Conservation (phyloP, 192 early-diverging fungal genomes). For the Mortierella hygrophila region DNA sequence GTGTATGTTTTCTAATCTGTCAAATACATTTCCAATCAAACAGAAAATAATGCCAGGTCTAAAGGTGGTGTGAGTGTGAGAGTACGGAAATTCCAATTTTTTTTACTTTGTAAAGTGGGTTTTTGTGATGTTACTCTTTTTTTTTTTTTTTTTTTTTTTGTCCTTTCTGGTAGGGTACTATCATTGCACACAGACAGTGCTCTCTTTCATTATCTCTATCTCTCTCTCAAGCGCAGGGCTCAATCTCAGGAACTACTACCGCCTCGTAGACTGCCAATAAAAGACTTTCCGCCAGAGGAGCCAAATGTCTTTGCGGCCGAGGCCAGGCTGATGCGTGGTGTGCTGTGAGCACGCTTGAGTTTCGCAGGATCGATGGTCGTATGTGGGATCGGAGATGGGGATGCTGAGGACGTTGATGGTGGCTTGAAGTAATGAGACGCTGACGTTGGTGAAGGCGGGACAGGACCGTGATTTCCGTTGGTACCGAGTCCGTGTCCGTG, state of each 20-base stretch:
- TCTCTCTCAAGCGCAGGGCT: too few species aligned
- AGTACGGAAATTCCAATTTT: too few species aligned
- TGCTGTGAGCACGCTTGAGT: conserved; percentile 48
- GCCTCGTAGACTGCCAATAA: conserved; percentile 43
- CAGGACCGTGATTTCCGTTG: not conserved
- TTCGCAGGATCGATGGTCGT: conserved; percentile 47
- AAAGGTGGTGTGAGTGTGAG: too few species aligned
- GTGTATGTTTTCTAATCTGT: not conserved
- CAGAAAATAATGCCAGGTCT: not conserved
- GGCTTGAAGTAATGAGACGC: not conserved
- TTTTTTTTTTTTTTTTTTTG: too few species aligned
- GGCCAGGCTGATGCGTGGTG: conserved; percentile 39
- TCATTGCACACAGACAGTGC: too few species aligned
- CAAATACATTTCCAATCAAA: not conserved
- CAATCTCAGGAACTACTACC: conserved; percentile 18
- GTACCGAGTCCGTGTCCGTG: too few species aligned
- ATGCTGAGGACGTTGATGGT: not conserved
- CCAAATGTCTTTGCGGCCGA: conserved; percentile 52
- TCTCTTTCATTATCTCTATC: too few species aligned
- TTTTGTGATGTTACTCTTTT: too few species aligned
- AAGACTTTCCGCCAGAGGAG: conserved; percentile 43
- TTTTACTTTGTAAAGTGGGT: too few species aligned
- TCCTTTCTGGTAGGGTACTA: too few species aligned
- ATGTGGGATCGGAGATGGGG: conserved; percentile 21
- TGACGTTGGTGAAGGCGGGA: conserved; percentile 7